phyloP scores from a whole-genome alignment of 305 asterid genomes.

The Fraxinus platypoda region DNA sequence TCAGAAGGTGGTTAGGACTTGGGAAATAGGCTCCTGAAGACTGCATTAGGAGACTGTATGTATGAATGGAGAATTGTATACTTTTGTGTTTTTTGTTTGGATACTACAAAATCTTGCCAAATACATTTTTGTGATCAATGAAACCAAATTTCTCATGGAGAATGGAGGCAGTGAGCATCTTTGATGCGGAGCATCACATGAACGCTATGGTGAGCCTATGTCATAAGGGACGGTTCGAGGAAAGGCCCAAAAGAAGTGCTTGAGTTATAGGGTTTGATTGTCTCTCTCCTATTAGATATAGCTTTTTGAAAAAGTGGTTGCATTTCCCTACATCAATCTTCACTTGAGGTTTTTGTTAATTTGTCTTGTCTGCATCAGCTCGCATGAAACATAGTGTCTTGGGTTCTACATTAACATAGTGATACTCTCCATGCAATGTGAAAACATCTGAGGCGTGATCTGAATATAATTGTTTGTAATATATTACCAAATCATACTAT shows the following conservation, averaged over 20 bases:
- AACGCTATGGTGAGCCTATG: neutral
- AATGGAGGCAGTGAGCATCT: neutral
- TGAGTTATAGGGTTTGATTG: neutral
- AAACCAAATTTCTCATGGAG: neutral
- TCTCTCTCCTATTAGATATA: neutral
- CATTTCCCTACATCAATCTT: neutral
- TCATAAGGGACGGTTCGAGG: neutral
- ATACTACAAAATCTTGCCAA: neutral
- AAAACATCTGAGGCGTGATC: neutral
- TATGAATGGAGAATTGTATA: neutral
- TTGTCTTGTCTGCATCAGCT: neutral
- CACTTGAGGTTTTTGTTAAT: neutral
- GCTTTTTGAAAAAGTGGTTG: neutral
- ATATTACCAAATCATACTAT: neutral
- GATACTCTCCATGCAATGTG: neutral
- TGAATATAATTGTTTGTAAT: neutral
- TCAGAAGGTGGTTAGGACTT: neutral
- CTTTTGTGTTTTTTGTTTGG: neutral
- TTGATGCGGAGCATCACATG: neutral
- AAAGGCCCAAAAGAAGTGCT: neutral
- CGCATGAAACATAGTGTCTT: neutral
- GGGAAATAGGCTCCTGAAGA: neutral
- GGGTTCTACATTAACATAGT: neutral
- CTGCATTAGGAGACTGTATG: neutral
- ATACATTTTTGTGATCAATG: neutral